Percentiles rank a stretch among this genome's conserved stretches.
These are phyloP conservation scores for Chlorella variabilis DNA, from an alignment of 163 green algal species.

Conservation along the genomic window DNA sequence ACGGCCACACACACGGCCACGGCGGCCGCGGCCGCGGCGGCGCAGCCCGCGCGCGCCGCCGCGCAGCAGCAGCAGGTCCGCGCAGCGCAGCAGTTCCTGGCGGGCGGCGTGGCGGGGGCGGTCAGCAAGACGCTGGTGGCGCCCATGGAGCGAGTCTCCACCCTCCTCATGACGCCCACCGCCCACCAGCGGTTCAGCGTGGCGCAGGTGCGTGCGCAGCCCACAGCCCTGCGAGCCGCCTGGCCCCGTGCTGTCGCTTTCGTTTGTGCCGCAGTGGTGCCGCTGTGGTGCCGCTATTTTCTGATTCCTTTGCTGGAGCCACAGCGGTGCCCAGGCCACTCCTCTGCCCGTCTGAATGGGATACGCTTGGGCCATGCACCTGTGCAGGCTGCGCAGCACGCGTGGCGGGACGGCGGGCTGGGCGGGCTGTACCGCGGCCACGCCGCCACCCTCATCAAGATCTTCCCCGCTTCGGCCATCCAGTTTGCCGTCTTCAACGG, in stretches of 20 bases:
- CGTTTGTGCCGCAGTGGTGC: too few relatives aligned
- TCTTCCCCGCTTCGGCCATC: conserved; percentile 34
- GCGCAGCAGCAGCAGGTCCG: not conserved
- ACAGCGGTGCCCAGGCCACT: too few relatives aligned
- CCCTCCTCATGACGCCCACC: conserved; percentile 34
- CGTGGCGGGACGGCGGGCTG: not conserved
- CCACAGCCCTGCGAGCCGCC: too few relatives aligned
- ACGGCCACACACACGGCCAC: not conserved
- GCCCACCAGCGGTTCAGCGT: conserved; percentile 5
- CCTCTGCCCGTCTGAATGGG: too few relatives aligned
- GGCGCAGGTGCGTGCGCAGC: not conserved
- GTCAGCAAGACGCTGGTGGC: conserved; percentile 41
- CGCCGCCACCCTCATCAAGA: conserved; percentile 23
- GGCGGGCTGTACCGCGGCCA: conserved; percentile 10
- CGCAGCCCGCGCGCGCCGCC: not conserved
- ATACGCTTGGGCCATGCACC: too few relatives aligned
- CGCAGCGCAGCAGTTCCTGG: conserved; percentile 21
- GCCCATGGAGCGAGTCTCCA: conserved; percentile 31
- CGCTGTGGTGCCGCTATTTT: too few relatives aligned
- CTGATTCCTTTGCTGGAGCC: too few relatives aligned
- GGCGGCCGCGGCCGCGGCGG: too few relatives aligned
- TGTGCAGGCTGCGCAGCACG: not conserved
- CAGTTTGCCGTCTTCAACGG: conserved; percentile 52
- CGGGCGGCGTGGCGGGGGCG: conserved; percentile 23
- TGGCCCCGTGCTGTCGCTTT: too few relatives aligned